Base-by-base conservation (phyloP, 345 rosid species). In the Lepidium sativum region DNA sequence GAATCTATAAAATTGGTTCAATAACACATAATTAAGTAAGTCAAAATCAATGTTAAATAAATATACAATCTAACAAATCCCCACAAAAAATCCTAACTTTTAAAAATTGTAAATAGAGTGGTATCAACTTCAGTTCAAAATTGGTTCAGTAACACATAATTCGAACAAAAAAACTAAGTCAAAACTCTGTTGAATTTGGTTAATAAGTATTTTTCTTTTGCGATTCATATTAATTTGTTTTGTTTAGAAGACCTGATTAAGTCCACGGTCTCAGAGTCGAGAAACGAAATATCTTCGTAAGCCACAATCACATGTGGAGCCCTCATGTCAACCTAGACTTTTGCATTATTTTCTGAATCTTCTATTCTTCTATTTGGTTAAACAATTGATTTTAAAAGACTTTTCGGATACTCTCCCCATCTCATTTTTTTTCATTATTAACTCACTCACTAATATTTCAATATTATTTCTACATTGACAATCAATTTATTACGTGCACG, bases 201-300 rank as follows among this genome's bases (percentile, higher is more conserved):
- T 1, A 27, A 27, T 27, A 27, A 27, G 31, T 27, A 0, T 27
- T 27, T 6, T 6, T 27, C 31, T 27, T 27, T 27, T 6, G 31
- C 12, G 11, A 7, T 35, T 54, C 16, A 35, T 12, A 35, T 35
- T 17, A 16, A 4, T 34, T 54, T 33, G 60, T 54, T 54, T 54
- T 54, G 55, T n/a, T 8, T 38, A 29, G 15, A 40, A 65, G 69
- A 65, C 61, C 54, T 65, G 33, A 18, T 40, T 52, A 29, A 17
- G 12, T 39, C 32, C 29, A 37, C 69, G 20, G 40, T 65, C 39
- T 6, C 10, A 16, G n/a, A 15, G 64, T 45, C 40, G 56, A 56
- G 37, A 33, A 48, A 20, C 29, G 71, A 67, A 67, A 15, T 8
- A 13, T 55, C 71, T 29, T 23, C 56, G 63, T 45, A 45, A 55